A percentile compares a stretch with the other conserved stretches of the same genome.
phyloP scores from a whole-genome alignment of 768 basidiomycete species.

The Leucocoprinus leucothites region DNA sequence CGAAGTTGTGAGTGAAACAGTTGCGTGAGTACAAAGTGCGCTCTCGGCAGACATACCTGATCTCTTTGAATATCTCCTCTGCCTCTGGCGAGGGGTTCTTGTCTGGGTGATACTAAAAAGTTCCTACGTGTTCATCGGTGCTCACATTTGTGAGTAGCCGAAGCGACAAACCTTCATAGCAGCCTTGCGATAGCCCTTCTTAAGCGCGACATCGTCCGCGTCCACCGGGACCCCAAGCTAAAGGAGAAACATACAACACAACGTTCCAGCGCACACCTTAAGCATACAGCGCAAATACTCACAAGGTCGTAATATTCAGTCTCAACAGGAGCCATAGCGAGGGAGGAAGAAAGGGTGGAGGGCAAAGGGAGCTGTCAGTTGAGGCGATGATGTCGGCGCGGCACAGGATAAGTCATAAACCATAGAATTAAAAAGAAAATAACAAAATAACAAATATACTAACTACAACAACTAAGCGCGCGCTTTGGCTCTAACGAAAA shows the following conservation, averaged over 20 bases:
- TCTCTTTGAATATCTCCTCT: conserved; percentile 95
- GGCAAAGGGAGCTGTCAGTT: not conserved
- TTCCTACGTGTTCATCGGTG: conserved; percentile 2
- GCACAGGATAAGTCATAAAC: too few relatives aligned
- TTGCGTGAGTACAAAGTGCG: not conserved
- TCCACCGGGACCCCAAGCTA: conserved; percentile 73
- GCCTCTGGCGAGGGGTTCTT: conserved; percentile 93
- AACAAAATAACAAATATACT: not conserved
- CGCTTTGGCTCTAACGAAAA: too few relatives aligned
- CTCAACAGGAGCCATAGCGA: conserved; percentile 79
- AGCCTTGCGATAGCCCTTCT: conserved; percentile 93
- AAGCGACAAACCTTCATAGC: conserved; percentile 77
- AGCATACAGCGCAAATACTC: conserved; percentile 20
- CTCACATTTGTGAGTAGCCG: not conserved
- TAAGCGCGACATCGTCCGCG: conserved; percentile 76
- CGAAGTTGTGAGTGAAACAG: conserved; percentile 1
- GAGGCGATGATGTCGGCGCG: not conserved
- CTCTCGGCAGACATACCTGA: conserved; percentile 55
- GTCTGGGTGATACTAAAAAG: conserved; percentile 82
- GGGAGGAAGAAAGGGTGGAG: conserved; percentile 8
- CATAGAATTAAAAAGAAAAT: not conserved
- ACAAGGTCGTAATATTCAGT: conserved; percentile 89
- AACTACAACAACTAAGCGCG: not conserved
- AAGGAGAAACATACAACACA: conserved; percentile 2
- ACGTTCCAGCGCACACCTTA: too few relatives aligned